A percentile compares a stretch with the other conserved stretches of the same genome.
phyloP scores from a whole-genome alignment of 495 filamentous ascomycete species.

The Poronia punctata region DNA sequence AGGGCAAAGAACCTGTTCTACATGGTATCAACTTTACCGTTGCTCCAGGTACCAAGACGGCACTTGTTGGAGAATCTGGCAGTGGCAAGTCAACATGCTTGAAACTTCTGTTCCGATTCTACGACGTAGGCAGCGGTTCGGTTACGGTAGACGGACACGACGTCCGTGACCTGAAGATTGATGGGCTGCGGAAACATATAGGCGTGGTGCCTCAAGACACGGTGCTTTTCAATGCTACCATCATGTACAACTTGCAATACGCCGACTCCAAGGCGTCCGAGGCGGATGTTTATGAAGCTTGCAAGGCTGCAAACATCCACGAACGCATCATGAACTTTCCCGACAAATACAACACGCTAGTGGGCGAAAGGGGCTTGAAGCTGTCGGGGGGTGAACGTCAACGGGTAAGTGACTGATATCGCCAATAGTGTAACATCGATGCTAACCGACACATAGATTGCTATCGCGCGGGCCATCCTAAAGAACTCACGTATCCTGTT shows the following conservation, averaged over 20 bases:
- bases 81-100: slow-evolving; percentile 83
- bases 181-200: slow-evolving; percentile 65
- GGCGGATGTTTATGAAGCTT: slow-evolving; percentile 69
- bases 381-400: slow-evolving; percentile 82
- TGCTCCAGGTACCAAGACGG: slow-evolving; percentile 70
- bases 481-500: slow-evolving; percentile 45
- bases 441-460: slow-evolving; percentile 38
- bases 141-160: slow-evolving; percentile 69
- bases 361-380: slow-evolving; percentile 77
- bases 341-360: slow-evolving; percentile 71
- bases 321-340: slow-evolving; percentile 79
- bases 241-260: slow-evolving; percentile 84
- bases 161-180: slow-evolving; percentile 70
- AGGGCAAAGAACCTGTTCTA: slow-evolving; percentile 68
- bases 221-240: slow-evolving; percentile 75
- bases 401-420: slow-evolving; percentile 29
- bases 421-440: neutral
- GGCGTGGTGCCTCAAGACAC: slow-evolving; percentile 85
- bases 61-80: slow-evolving; percentile 76
- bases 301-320: slow-evolving; percentile 74
- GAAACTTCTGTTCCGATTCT: slow-evolving; percentile 75
- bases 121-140: slow-evolving; percentile 57
- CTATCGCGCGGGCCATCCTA: slow-evolving; percentile 61
- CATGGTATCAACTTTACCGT: slow-evolving; percentile 65
- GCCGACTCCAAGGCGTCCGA: slow-evolving; percentile 67